Conservation (phyloP, 257 asterid species). For the Rubia yunnanensis region DNA sequence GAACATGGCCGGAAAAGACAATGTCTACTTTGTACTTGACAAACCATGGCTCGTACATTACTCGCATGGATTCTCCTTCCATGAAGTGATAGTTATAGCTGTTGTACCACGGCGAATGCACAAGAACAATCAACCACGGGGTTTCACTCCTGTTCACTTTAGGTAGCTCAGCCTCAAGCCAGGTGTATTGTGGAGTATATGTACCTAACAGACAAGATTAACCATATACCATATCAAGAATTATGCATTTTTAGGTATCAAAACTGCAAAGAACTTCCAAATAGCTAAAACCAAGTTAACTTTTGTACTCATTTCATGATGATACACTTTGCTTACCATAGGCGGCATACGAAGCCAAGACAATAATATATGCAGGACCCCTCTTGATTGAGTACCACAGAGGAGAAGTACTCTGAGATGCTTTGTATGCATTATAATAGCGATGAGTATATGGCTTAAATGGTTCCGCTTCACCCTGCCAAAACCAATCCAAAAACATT, state of each 20-base stretch:
- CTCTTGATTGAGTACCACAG: constrained; percentile 91
- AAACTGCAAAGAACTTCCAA: background rate
- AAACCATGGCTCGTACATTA: constrained; percentile 69
- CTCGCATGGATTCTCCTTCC: constrained; percentile 98
- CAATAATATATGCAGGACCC: constrained; percentile 84
- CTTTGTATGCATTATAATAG: constrained; percentile 46
- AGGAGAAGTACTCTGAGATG: constrained; percentile 68
- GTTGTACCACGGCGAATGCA: constrained; percentile 94
- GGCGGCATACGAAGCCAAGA: constrained; percentile 82
- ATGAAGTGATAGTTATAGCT: constrained; percentile 73
- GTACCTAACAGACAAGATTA: constrained; percentile 31
- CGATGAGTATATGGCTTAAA: constrained; percentile 85
- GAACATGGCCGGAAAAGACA: constrained; percentile 90
- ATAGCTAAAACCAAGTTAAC: background rate
- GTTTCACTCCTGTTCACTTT: constrained; percentile 75
- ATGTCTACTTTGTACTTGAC: constrained; percentile 75
- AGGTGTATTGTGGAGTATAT: constrained; percentile 76
- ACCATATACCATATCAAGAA: background rate
- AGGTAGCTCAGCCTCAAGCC: constrained; percentile 67
- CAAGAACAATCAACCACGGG: constrained; percentile 81
- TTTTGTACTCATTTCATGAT: background rate
- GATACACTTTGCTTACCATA: constrained; percentile 41
- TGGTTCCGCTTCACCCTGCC: constrained; percentile 80
- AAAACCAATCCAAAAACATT: background rate
- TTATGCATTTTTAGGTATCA: background rate